Evolutionary conservation across 176 grass and related monocot species (phyloP).

Genomic region (Musa itinerans): DNA sequence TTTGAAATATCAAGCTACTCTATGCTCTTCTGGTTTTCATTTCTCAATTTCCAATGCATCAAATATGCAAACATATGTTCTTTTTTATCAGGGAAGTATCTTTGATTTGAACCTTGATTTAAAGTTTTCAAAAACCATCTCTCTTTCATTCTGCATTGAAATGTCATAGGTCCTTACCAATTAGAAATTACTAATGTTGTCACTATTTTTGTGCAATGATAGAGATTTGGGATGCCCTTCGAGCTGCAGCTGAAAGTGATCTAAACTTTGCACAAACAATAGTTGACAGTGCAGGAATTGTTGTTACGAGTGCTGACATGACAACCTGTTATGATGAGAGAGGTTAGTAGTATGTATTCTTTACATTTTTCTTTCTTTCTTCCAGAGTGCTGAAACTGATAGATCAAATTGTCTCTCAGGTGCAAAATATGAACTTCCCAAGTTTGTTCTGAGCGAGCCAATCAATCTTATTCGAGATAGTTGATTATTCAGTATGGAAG

Average conservation of each 20-base stretch:
- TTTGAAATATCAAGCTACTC: too few relatives aligned
- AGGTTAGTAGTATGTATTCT: slow-evolving; percentile 16
- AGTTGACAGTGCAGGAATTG: slow-evolving; percentile 55
- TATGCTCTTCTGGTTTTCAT: too few relatives aligned
- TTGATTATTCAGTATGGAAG: slow-evolving; percentile 12
- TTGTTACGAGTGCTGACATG: slow-evolving; percentile 54
- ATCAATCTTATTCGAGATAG: slow-evolving; percentile 50
- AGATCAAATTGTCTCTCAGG: slow-evolving; percentile 23
- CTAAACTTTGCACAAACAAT: slow-evolving; percentile 45
- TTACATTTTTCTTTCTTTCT: background rate
- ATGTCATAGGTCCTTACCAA: background rate
- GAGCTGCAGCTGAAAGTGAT: slow-evolving; percentile 48
- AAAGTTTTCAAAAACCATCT: background rate
- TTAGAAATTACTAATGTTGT: background rate
- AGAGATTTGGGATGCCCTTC: slow-evolving; percentile 82
- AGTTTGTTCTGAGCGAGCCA: slow-evolving; percentile 57
- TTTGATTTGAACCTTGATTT: background rate
- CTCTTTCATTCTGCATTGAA: background rate
- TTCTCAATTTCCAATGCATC: too few relatives aligned
- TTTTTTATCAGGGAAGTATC: too few relatives aligned
- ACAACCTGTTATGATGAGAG: slow-evolving; percentile 66
- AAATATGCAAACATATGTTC: too few relatives aligned
- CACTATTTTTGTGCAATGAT: background rate
- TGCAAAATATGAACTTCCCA: slow-evolving; percentile 76
- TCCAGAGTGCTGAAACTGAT: background rate